Base-by-base conservation (phyloP, 164 flowering plant species). In the Chimonanthus praecox region DNA sequence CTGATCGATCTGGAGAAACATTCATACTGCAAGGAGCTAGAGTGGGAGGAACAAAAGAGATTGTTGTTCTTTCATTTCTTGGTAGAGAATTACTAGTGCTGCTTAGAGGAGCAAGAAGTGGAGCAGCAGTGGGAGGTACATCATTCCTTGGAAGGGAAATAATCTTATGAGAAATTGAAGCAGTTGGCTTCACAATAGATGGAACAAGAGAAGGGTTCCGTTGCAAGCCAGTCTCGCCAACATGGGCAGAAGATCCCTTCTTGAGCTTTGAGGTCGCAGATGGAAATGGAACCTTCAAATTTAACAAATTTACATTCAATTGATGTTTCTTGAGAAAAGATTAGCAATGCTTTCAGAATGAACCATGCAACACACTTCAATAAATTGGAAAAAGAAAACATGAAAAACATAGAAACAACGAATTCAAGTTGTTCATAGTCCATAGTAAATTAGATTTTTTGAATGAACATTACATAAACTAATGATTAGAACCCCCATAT, bases 1-100 rank as follows among this genome's bases (percentile, higher is more conserved):
- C 89, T 62, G 96, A 90, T 70, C 78, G 77, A 78, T 75, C 74
- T 2, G 93, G 92, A 74, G 96, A 91, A 44, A 82, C 64, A 60
- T 84, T 83, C 78, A 82, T 76, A 75, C 74, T 79, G 78, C 78
- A 71, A 6, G 84, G 73, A 1, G 62, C 78, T 66, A 54, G 44
- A 9, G 79, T 72, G 45, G 64, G 46, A 73, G 51, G 6, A 49
- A 48, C 76, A 58, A 83, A n/a, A 8, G 73, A 33, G 33, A 33
- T 33, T 33, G 33, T 45, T 66, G 51, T 16, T 68, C 73, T 85
- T 72, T 82, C 82, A 8, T 47, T 80, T 70, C 73, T 84, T 11
- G 78, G 70, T 0, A 78, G 3, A 69, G 82, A 72, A 11, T 83
- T 51, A 75, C 75, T 75, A 74, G 4, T 54, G 60, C 60, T 54